Base-by-base conservation (phyloP, 768 basidiomycete genomes). In the Pisolithus orientalis region DNA sequence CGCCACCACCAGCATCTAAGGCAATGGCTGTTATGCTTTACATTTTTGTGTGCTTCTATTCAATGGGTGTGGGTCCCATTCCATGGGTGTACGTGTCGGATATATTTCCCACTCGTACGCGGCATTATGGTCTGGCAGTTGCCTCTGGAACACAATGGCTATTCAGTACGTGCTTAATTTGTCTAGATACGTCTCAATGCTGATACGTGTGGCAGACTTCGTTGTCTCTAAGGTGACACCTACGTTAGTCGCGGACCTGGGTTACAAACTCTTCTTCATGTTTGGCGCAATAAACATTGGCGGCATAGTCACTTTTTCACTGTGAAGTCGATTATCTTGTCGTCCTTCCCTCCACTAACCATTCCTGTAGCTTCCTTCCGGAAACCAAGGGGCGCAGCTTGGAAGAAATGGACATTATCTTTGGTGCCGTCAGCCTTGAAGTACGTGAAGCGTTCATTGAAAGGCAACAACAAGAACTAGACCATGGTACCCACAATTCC, bases 11-110 rank as follows among this genome's bases (percentile, higher is more conserved):
- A 0, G 75, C 82, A 16, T 75, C 73, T 1, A 82, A 85, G 64
- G 91, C 77, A 1, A 93, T 92, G 90, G 90, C 90, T 3, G 87
- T 82, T 2, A 80, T 90, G 80, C 68, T 93, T 28, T 94, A 93
- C 63, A 80, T 93, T 50, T 94, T 88, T 60, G 88, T 91, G 40
- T 85, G 84, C 65, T 91, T 91, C 68, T 93, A 92, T 67, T 87
- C 84, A 4, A 85, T 91, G 80, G 88, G 87, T 38, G 90, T 87
- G 84, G 90, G 89, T 17, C 82, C 82, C n/a, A 66, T 76, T 11
- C 85, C 78, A 14, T 77, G 70, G 72, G 79, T 87, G 21, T 86
- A 85, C 58, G 85, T 84, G 40, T 75, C 87, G 5, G 91, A 94
- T 64, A 90, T 94, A 59, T 93, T 93, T 78, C 85, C 87, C 6